Evolutionary conservation across 148 eudicot species (phyloP).

Genomic region (Fallopia convolvulus): DNA sequence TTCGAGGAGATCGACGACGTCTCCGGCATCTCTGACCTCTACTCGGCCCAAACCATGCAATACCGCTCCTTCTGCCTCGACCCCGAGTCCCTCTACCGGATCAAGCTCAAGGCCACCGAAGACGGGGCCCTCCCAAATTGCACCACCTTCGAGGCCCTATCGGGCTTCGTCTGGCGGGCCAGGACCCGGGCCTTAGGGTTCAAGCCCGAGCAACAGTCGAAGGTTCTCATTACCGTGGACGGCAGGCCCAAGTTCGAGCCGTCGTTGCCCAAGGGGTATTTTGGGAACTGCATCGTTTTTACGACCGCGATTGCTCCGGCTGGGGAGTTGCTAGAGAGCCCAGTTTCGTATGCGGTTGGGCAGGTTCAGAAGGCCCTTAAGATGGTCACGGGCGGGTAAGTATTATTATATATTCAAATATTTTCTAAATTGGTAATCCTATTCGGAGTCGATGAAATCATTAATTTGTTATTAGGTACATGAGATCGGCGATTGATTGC

Average conservation of each 20-base stretch:
- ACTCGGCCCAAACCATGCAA: slow-evolving; percentile 21
- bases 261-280: slow-evolving; percentile 38
- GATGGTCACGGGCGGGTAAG: slow-evolving; percentile 26
- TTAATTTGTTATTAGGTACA: neutral
- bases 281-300: slow-evolving; percentile 42
- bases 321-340: slow-evolving; percentile 28
- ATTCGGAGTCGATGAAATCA: too few relatives aligned
- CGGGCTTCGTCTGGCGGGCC: slow-evolving; percentile 51
- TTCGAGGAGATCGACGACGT: slow-evolving; percentile 34
- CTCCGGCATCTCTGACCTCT: slow-evolving; percentile 20
- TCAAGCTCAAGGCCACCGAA: slow-evolving; percentile 34
- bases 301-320: slow-evolving; percentile 36
- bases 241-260: slow-evolving; percentile 40
- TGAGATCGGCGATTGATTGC: slow-evolving; percentile 50
- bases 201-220: slow-evolving; percentile 34
- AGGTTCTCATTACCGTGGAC: slow-evolving; percentile 46
- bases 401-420: slow-evolving; percentile 11
- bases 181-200: slow-evolving; percentile 28
- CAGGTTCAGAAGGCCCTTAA: slow-evolving; percentile 33
- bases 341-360: slow-evolving; percentile 29
- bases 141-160: slow-evolving; percentile 46
- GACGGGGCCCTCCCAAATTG: slow-evolving; percentile 26
- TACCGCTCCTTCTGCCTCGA: slow-evolving; percentile 38
- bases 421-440: too few relatives aligned
- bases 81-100: slow-evolving; percentile 19